Conservation (phyloP, 495 filamentous ascomycete species). For the Ascobolus immersus region DNA sequence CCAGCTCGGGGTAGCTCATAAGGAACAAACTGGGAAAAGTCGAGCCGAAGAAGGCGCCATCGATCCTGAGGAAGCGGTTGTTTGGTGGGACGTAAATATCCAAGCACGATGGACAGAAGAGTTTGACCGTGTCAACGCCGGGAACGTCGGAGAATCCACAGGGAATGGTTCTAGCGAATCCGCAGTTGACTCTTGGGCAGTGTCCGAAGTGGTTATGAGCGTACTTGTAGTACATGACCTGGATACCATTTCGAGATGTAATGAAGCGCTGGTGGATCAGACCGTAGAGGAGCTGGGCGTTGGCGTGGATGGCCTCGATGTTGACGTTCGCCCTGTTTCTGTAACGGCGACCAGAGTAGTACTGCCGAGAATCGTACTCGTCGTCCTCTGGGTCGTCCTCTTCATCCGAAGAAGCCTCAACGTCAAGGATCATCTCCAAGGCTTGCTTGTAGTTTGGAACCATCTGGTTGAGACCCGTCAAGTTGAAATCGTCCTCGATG, state of each 20-base stretch:
- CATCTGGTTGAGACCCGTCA: conserved; percentile 80
- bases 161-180: conserved; percentile 63
- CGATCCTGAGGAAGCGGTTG: conserved; percentile 90
- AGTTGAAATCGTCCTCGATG: conserved; percentile 98
- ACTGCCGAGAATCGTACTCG: conserved; percentile 33
- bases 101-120: conserved; percentile 89
- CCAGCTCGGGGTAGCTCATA: conserved; percentile 90
- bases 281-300: conserved; percentile 88
- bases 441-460: conserved; percentile 99
- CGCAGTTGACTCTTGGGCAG: conserved; percentile 76
- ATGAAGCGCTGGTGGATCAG: conserved; percentile 97
- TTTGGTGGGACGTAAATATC: conserved; percentile 95
- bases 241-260: conserved; percentile 86
- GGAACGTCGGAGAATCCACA: conserved; percentile 84
- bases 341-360: conserved; percentile 36
- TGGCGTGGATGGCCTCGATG: conserved; percentile 81
- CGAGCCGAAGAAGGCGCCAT: conserved; percentile 92
- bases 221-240: conserved; percentile 98
- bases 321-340: conserved; percentile 76
- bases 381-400: conserved; percentile 52
- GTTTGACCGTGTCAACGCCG: conserved; percentile 88
- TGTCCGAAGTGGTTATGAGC: conserved; percentile 82
- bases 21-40: conserved; percentile 88
- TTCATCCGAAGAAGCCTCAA: conserved; percentile 78
- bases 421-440: conserved; percentile 88